Conservation (phyloP, 495 filamentous ascomycete species). For the Cryomyces minteri region DNA sequence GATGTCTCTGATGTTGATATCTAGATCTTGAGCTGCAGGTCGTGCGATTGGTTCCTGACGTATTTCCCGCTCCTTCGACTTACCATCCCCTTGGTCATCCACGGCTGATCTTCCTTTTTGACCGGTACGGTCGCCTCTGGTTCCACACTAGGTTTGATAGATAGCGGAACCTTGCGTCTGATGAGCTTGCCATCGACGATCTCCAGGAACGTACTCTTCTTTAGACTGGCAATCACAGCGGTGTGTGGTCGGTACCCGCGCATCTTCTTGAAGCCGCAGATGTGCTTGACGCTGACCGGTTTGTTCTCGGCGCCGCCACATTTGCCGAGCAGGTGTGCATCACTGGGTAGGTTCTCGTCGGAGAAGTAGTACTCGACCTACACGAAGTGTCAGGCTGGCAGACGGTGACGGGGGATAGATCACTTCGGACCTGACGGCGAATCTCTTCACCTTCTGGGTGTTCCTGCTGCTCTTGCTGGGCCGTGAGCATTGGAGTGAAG, state of each 20-base stretch:
- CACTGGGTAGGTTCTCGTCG: slow-evolving; percentile 21
- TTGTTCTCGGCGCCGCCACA: slow-evolving; percentile 14
- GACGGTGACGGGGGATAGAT: too few relatives aligned
- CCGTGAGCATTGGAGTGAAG: too few relatives aligned
- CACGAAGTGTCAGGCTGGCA: slow-evolving; percentile 2
- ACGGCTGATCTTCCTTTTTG: too few relatives aligned
- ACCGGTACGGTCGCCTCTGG: too few relatives aligned
- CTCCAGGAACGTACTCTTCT: slow-evolving; percentile 15
- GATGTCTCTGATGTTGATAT: too few relatives aligned
- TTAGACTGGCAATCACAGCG: slow-evolving; percentile 12
- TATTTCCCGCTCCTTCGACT: background rate
- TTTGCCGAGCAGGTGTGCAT: slow-evolving; percentile 15
- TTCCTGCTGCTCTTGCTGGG: background rate
- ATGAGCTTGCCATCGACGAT: slow-evolving; percentile 14
- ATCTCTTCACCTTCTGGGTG: slow-evolving; percentile 10
- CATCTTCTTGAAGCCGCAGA: slow-evolving; percentile 21
- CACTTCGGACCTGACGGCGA: slow-evolving; percentile 3
- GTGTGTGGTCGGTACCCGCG: slow-evolving; percentile 11
- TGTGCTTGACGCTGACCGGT: slow-evolving; percentile 15
- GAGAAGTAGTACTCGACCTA: slow-evolving; percentile 26
- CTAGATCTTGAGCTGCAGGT: background rate
- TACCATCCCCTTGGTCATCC: background rate
- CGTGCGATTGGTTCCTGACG: background rate
- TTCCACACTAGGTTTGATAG: too few relatives aligned
- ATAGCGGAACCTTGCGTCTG: slow-evolving; percentile 10